Conservation (phyloP, 192 early-diverging fungal species). For the Haplosporangium gracile region DNA sequence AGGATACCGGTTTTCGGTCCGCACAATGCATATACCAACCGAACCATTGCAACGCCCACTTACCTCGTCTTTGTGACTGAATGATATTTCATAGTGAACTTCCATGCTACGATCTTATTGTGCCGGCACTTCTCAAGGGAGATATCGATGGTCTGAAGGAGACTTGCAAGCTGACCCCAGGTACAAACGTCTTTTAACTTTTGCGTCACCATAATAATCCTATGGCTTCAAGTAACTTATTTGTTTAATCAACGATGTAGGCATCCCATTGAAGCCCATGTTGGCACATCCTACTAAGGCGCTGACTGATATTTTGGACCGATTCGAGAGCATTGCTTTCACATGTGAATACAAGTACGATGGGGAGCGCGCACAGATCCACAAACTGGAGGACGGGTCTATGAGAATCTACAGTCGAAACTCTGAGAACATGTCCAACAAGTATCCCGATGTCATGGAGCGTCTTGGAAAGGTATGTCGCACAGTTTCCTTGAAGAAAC, state of each 20-base stretch:
- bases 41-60: neutral
- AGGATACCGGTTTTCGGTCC: neutral
- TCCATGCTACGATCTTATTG: slow-evolving; percentile 92
- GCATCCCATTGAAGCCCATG: slow-evolving; percentile 99
- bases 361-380: slow-evolving; percentile 81
- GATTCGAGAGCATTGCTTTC: slow-evolving; percentile 93
- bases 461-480: slow-evolving; percentile 74
- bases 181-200: slow-evolving; percentile 34
- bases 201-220: too few species aligned
- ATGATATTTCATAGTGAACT: slow-evolving; percentile 76
- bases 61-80: neutral
- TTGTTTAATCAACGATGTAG: slow-evolving; percentile 43
- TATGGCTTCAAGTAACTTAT: too few species aligned
- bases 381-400: slow-evolving; percentile 80
- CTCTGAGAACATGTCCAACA: slow-evolving; percentile 92
- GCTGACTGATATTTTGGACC: slow-evolving; percentile 91
- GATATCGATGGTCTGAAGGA: slow-evolving; percentile 77
- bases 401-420: slow-evolving; percentile 94
- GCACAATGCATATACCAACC: neutral
- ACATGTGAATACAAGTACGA: slow-evolving; percentile 99
- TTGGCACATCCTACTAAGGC: slow-evolving; percentile 98
- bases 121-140: slow-evolving; percentile 85
- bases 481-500: neutral
- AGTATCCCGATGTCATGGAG: slow-evolving; percentile 95
- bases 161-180: slow-evolving; percentile 92